Conservation (phyloP, 768 basidiomycete genomes). For the Myochromella boudieri region DNA sequence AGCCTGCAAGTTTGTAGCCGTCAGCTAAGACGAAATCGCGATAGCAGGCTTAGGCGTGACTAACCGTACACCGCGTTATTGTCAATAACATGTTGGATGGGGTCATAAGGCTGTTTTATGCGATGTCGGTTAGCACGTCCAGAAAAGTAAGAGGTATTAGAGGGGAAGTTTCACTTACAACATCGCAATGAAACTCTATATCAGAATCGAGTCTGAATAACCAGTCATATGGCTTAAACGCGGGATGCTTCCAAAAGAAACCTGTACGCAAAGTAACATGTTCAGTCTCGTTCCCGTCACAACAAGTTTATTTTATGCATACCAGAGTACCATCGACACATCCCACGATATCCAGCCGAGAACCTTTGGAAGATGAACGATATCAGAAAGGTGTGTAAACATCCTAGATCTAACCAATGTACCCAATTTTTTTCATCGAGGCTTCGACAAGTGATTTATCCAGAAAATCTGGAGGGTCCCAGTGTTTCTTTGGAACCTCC, state of each 20-base stretch:
- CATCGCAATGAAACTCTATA: slow-evolving; percentile 30
- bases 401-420: not conserved
- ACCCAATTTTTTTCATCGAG: slow-evolving; percentile 25
- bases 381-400: not conserved
- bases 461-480: slow-evolving; percentile 24
- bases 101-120: slow-evolving; percentile 25
- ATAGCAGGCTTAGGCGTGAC: not conserved
- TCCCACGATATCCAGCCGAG: slow-evolving; percentile 27
- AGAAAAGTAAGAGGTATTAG: not conserved
- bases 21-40: not conserved
- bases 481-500: slow-evolving; percentile 20
- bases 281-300: not conserved
- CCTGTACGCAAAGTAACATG: slow-evolving; percentile 12
- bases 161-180: slow-evolving; percentile 17
- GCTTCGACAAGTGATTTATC: slow-evolving; percentile 20
- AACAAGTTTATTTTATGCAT: not conserved
- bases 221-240: slow-evolving; percentile 27
- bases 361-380: slow-evolving; percentile 16
- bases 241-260: slow-evolving; percentile 29
- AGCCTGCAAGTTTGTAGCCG: slow-evolving; percentile 15
- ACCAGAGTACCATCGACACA: slow-evolving; percentile 33
- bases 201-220: slow-evolving; percentile 30
- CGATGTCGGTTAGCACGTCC: too few species aligned
- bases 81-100: slow-evolving; percentile 22
- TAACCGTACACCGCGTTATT: slow-evolving; percentile 25